phyloP scores from a whole-genome alignment of 2,329 filamentous ascomycete species.

The Emmonsiellopsis sp. region DNA sequence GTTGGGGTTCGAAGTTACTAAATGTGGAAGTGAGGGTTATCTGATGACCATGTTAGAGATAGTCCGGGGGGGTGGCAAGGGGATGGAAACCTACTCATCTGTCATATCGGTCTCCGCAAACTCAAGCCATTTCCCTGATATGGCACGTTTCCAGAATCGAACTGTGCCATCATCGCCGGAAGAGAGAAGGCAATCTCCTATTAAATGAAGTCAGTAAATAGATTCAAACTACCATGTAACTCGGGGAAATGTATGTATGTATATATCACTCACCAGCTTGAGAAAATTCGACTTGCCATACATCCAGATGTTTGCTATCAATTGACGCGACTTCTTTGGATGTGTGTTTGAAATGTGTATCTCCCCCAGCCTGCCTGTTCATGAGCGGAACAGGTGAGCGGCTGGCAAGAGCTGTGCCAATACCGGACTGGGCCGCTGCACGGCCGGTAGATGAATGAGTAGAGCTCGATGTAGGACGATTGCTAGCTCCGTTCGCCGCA shows the following conservation, averaged over 20 bases:
- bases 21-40: no score
- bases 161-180: constrained; percentile 34
- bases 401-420: constrained; percentile 32
- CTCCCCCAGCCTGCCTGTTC: constrained; percentile 24
- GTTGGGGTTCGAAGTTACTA: no score
- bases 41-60: no score
- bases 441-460: constrained; percentile 4
- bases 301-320: constrained; percentile 35
- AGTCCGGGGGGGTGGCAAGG: background rate
- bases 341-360: constrained; percentile 32
- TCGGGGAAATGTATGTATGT: background rate
- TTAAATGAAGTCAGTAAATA: constrained; percentile 2
- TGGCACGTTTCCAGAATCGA: constrained; percentile 35
- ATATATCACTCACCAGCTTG: constrained; percentile 26
- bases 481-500: constrained; percentile 16
- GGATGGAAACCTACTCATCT: constrained; percentile 15
- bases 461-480: constrained; percentile 17
- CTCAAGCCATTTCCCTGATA: constrained; percentile 36
- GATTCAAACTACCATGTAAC: background rate
- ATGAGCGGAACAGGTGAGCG: constrained; percentile 15
- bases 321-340: constrained; percentile 34
- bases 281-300: constrained; percentile 37
- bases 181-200: constrained; percentile 35
- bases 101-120: constrained; percentile 33
- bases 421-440: constrained; percentile 29